phyloP scores from a whole-genome alignment of 768 basidiomycete species.

The Phanerochaete carnosa region DNA sequence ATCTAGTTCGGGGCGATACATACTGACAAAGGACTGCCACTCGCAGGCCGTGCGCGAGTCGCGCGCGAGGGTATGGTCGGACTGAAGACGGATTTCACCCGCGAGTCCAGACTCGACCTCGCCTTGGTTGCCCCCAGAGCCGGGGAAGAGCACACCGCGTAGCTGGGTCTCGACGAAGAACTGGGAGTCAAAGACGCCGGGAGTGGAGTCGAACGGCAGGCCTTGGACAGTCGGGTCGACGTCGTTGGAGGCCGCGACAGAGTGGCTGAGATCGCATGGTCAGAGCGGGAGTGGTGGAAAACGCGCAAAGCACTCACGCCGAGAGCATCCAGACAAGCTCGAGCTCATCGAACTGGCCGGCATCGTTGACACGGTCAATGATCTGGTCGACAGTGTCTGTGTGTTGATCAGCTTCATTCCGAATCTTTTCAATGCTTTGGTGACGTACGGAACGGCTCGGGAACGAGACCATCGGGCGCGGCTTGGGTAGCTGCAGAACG shows the following conservation, averaged over 20 bases:
- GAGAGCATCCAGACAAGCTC: conserved; percentile 23
- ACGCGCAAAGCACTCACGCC: conserved; percentile 7
- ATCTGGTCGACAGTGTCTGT: conserved; percentile 19
- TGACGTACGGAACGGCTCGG: conserved; percentile 12
- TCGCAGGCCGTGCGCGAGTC: conserved; percentile 43
- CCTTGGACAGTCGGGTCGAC: conserved; percentile 10
- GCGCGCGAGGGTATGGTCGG: conserved; percentile 27
- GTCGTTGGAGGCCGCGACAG: conserved; percentile 23
- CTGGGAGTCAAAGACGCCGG: conserved; percentile 8
- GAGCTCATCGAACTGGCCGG: conserved; percentile 19
- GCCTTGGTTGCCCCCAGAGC: conserved; percentile 32
- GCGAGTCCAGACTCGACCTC: conserved; percentile 35
- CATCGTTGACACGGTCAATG: conserved; percentile 17
- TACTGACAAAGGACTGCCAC: conserved; percentile 41
- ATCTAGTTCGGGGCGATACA: too few species aligned
- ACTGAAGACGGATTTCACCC: conserved; percentile 41
- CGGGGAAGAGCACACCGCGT: conserved; percentile 25
- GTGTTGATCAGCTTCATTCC: background rate
- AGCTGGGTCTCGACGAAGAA: conserved; percentile 17
- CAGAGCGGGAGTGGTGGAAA: background rate
- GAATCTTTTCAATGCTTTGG: background rate
- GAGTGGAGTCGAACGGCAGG: conserved; percentile 17
- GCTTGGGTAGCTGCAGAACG: background rate
- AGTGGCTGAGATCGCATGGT: conserved; percentile 12
- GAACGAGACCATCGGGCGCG: conserved; percentile 13